phyloP scores from a whole-genome alignment of 768 basidiomycete species.

The Rhodotorula graminis region DNA sequence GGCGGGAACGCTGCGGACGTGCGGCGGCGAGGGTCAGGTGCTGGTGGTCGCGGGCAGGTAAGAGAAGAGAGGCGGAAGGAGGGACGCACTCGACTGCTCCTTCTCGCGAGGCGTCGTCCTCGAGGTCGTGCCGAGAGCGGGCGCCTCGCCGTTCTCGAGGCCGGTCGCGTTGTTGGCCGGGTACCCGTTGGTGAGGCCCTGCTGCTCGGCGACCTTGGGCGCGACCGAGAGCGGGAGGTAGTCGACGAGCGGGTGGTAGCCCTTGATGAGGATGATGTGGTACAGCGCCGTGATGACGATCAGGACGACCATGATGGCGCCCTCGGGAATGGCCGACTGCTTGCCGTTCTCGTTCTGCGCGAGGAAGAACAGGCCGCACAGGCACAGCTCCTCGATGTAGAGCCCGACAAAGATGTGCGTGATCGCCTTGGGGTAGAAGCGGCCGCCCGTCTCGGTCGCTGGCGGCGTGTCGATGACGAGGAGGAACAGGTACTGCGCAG shows the following conservation, averaged over 20 bases:
- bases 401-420: constrained; percentile 89
- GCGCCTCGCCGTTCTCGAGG: background rate
- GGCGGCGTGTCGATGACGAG: constrained; percentile 47
- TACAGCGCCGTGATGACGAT: constrained; percentile 77
- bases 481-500: constrained; percentile 64
- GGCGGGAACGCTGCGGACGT: constrained; percentile 26
- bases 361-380: constrained; percentile 87
- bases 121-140: background rate
- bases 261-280: constrained; percentile 68
- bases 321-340: constrained; percentile 64
- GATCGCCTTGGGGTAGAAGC: constrained; percentile 92
- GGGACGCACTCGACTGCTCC: constrained; percentile 25
- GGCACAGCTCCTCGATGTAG: constrained; percentile 82
- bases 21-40: background rate
- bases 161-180: background rate
- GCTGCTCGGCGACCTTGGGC: constrained; percentile 55
- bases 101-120: constrained; percentile 16
- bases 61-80: background rate
- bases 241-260: constrained; percentile 70
- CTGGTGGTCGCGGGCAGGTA: too few species aligned
- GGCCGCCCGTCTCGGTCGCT: constrained; percentile 57
- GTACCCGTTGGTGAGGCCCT: constrained; percentile 25
- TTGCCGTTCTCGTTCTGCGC: constrained; percentile 56
- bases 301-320: constrained; percentile 72
- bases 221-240: constrained; percentile 75